Percentiles rank a stretch among this genome's conserved stretches.
Conservation (phyloP, 164 flowering plant species). For the Aristolochia californica region DNA sequence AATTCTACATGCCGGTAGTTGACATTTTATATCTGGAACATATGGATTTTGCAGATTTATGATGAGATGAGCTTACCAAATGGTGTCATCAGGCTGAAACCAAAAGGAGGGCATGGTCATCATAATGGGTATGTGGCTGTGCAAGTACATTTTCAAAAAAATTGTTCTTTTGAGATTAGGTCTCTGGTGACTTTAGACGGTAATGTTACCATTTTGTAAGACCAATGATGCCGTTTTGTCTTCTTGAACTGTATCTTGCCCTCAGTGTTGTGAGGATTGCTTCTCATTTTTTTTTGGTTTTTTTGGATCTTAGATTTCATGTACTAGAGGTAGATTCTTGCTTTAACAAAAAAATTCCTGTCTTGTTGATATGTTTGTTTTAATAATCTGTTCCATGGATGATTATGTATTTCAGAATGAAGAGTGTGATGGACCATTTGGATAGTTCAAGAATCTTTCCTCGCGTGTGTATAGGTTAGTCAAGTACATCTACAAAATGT, state of each 20-base stretch:
- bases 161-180: not conserved
- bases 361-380: no score
- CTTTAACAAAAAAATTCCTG: no score
- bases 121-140: slow-evolving; percentile 69
- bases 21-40: no score
- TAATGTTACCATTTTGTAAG: no score
- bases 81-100: slow-evolving; percentile 85
- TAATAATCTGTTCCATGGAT: not conserved
- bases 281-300: no score
- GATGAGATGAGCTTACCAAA: slow-evolving; percentile 97
- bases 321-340: no score
- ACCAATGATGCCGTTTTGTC: no score
- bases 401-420: slow-evolving; percentile 44
- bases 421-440: slow-evolving; percentile 77
- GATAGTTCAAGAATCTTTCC: slow-evolving; percentile 78
- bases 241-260: no score
- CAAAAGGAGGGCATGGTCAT: slow-evolving; percentile 93
- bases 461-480: slow-evolving; percentile 76
- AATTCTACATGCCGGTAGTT: no score
- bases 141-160: not conserved
- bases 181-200: no score
- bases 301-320: no score
- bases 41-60: slow-evolving; percentile 35
- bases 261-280: no score
- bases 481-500: not conserved